Evolutionary conservation across 1,284 basidiomycete genomes (phyloP).

Genomic region (Papiliotrema fonsecae): DNA sequence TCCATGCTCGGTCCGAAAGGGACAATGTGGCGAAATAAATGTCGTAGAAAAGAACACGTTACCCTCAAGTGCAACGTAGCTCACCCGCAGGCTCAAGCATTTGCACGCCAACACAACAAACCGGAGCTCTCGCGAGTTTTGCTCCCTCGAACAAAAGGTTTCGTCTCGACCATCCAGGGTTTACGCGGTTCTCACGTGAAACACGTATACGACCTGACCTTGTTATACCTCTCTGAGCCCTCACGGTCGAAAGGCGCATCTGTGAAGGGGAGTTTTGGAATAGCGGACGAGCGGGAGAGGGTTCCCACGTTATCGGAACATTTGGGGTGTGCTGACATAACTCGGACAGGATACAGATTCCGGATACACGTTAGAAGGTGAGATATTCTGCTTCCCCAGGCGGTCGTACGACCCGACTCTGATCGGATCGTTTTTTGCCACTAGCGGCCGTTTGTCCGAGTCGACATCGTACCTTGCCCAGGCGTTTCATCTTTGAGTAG

Average conservation of each 20-base stretch:
- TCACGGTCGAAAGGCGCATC: too few species aligned
- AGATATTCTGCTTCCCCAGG: background rate
- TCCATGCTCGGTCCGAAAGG: too few species aligned
- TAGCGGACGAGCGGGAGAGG: background rate
- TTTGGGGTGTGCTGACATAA: slow-evolving; percentile 14
- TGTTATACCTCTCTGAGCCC: slow-evolving; percentile 20
- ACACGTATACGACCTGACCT: slow-evolving; percentile 28
- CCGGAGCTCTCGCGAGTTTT: slow-evolving; percentile 16
- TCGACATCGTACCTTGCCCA: too few species aligned
- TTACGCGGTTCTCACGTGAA: slow-evolving; percentile 24
- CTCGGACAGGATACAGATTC: slow-evolving; percentile 20
- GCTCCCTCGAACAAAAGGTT: slow-evolving; percentile 27
- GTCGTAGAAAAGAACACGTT: too few species aligned
- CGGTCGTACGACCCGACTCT: too few species aligned
- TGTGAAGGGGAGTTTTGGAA: too few species aligned
- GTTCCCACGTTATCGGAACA: slow-evolving; percentile 18
- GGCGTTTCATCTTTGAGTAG: background rate
- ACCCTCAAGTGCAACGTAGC: too few species aligned
- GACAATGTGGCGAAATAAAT: too few species aligned
- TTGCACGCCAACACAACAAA: slow-evolving; percentile 14
- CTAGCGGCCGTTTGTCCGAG: too few species aligned
- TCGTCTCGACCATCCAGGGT: slow-evolving; percentile 24
- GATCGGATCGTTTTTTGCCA: too few species aligned
- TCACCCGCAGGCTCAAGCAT: slow-evolving; percentile 19
- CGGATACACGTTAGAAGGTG: slow-evolving; percentile 23